Evolutionary conservation across 176 grass and related monocot genomes (phyloP), one percentile per base, ranked within the genome.

Genomic region (Thalia dealbata): DNA sequence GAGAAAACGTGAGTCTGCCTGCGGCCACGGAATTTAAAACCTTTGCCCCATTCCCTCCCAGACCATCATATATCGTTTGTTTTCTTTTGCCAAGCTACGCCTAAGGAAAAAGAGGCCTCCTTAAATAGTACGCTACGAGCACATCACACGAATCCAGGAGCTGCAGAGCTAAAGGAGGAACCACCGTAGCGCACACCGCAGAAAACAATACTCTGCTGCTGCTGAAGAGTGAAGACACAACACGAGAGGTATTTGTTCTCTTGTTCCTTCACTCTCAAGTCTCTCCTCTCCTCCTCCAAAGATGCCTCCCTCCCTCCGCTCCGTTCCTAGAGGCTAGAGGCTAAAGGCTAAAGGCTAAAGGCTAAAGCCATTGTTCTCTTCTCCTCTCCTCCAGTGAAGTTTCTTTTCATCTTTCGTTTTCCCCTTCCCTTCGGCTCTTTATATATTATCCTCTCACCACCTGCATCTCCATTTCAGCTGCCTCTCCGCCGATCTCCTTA

Each of bases 351-450:
- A 38, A 38, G 32, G 1, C 32, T 38, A 38, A 38, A 38, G 32
- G 32, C 73, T 73, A 41, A 63, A 71, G 50, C 78, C 81, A 91
- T 73, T 81, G 4, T 38, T 38, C 32, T 38, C 32, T n/a, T n/a
- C n/a, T n/a, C n/a, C n/a, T n/a, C n/a, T n/a, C 32, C 82, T 79
- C 84, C 32, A 77, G 71, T 92, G 93, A 90, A 90, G 80, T 81
- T 92, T 96, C 87, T 66, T 85, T 66, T 85, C 45, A 9, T 48
- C 4, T 38, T 38, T 38, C 32, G 32, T 38, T 38, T 38, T 4
- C 32, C 32, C 32, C 32, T 38, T 38, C 32, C 4, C 32, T 38
- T 4, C 4, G 32, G 45, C 45, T 48, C 45, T 48, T 92, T 80
- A 92, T 88, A 86, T 84, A 80, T 48, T 6, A 67, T 79, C 58